These are phyloP conservation scores for Castanopsis chinensis DNA, from an alignment of 306 rosid genomes.

Conservation along the genomic window DNA sequence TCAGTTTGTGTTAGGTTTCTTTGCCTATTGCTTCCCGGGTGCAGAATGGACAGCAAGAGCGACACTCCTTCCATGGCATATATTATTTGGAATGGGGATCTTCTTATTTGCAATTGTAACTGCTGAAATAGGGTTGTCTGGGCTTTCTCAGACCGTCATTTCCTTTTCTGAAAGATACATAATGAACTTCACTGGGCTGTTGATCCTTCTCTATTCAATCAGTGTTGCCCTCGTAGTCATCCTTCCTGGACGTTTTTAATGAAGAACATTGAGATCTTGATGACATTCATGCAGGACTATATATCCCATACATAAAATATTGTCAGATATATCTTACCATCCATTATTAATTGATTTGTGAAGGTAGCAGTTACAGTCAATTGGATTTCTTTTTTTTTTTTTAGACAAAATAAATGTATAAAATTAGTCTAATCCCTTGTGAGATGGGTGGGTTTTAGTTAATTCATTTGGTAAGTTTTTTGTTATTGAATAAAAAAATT, in stretches of 20 bases:
- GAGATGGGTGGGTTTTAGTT: no score
- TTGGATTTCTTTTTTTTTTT: no score
- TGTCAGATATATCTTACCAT: neutral
- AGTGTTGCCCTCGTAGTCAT: conserved; percentile 46
- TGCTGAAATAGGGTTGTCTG: conserved; percentile 51
- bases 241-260: conserved; percentile 41
- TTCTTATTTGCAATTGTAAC: conserved; percentile 50
- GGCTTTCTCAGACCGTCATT: conserved; percentile 33
- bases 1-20: conserved; percentile 55
- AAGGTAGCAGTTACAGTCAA: no score
- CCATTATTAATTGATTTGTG: no score
- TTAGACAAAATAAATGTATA: no score
- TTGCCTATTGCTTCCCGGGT: conserved; percentile 45
- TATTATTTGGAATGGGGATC: conserved; percentile 47
- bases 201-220: conserved; percentile 51
- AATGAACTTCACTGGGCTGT: conserved; percentile 62
- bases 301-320: neutral
- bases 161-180: conserved; percentile 36
- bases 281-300: neutral
- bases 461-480: no score
- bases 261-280: neutral
- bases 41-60: conserved; percentile 47
- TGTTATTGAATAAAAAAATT: no score
- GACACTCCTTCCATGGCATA: conserved; percentile 60
- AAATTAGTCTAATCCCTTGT: no score